Evolutionary conservation across 441 rosid genomes (phyloP).

Genomic region (Erodium chrysanthum): DNA sequence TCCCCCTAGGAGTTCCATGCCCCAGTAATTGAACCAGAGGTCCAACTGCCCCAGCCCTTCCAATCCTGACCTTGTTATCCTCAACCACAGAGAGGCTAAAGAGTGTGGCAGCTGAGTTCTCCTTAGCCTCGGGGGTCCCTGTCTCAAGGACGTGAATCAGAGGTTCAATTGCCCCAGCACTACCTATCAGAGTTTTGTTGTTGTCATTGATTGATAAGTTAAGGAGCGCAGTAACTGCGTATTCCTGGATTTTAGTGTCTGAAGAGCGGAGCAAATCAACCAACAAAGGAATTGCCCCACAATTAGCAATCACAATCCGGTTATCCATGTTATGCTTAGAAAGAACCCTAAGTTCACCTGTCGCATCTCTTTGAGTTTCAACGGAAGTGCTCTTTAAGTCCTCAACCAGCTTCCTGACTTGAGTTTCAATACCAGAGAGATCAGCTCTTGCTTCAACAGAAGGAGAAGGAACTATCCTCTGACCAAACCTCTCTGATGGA

Average conservation of each 20-base stretch:
- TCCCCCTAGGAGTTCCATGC: constrained; percentile 69
- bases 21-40: constrained; percentile 82
- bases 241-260: constrained; percentile 50
- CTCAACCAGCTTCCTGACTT: constrained; percentile 54
- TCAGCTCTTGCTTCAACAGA: constrained; percentile 53
- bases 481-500: constrained; percentile 56
- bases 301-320: constrained; percentile 64
- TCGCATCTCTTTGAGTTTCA: constrained; percentile 53
- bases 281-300: constrained; percentile 49
- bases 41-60: constrained; percentile 65
- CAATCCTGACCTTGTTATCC: constrained; percentile 72
- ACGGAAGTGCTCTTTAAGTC: constrained; percentile 47
- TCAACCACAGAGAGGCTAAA: constrained; percentile 73
- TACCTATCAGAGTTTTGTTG: constrained; percentile 61
- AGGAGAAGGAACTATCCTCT: constrained; percentile 46
- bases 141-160: constrained; percentile 65
- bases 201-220: constrained; percentile 74
- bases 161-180: constrained; percentile 63
- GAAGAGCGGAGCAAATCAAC: constrained; percentile 48
- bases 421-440: constrained; percentile 59
- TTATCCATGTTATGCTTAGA: constrained; percentile 73
- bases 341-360: constrained; percentile 45
- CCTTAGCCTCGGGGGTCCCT: constrained; percentile 74
- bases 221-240: constrained; percentile 82
- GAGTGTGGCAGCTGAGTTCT: constrained; percentile 77